phyloP scores from a whole-genome alignment of 2,329 filamentous ascomycete species.

The Pleurostoma richardsiae region DNA sequence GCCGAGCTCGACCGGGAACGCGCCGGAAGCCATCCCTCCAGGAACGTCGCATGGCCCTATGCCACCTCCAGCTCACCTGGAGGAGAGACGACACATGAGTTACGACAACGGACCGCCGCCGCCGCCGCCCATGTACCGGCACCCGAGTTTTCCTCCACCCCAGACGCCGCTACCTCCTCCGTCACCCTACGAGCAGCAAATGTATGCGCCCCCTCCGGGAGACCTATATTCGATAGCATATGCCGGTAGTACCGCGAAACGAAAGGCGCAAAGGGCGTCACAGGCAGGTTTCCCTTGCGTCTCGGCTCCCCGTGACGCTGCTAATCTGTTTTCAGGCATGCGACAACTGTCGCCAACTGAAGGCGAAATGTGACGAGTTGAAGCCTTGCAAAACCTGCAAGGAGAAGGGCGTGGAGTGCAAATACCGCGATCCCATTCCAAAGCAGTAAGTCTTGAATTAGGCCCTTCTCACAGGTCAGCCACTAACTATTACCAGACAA shows the following conservation, averaged over 20 bases:
- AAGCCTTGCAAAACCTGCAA: conserved; percentile 82
- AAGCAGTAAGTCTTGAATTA: conserved; percentile 65
- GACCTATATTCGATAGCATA: conserved; percentile 35
- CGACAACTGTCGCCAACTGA: conserved; percentile 80
- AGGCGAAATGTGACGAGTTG: conserved; percentile 88
- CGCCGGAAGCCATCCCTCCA: conserved; percentile 21
- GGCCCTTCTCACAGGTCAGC: no score
- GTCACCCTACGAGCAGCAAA: conserved; percentile 24
- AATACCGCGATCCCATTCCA: conserved; percentile 85
- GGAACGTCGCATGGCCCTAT: conserved; percentile 15
- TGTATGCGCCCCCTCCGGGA: conserved; percentile 15
- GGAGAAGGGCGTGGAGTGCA: conserved; percentile 78
- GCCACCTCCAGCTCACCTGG: conserved; percentile 33
- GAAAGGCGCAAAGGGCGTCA: conserved; percentile 61
- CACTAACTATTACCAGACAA: conserved; percentile 23
- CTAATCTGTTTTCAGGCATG: conserved; percentile 61
- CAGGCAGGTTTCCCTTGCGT: conserved; percentile 38
- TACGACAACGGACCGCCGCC: conserved; percentile 43
- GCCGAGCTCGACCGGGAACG: conserved; percentile 45
- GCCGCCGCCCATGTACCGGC: conserved; percentile 30
- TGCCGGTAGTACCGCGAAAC: conserved; percentile 39
- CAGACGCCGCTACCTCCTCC: conserved; percentile 33
- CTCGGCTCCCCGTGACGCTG: conserved; percentile 1
- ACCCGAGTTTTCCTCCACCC: conserved; percentile 32
- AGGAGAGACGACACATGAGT: conserved; percentile 47